Evolutionary conservation across 2,329 filamentous ascomycete genomes (phyloP).

Genomic region (Pyrenochaeta sp.): DNA sequence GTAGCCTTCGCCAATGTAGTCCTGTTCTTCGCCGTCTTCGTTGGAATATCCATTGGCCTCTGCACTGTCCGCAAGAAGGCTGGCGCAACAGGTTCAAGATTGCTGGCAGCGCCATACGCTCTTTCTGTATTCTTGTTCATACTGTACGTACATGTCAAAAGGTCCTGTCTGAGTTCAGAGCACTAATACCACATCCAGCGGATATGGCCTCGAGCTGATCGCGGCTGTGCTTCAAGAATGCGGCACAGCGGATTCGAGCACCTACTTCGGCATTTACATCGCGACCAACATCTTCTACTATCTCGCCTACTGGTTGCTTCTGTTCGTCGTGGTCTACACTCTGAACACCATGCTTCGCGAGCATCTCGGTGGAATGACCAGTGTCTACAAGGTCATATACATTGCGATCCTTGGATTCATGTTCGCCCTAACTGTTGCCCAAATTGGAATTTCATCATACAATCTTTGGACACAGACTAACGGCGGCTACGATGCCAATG

Average conservation of each 20-base stretch:
- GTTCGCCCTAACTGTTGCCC: constrained; percentile 19
- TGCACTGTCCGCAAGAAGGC: constrained; percentile 27
- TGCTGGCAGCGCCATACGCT: constrained; percentile 28
- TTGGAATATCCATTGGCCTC: constrained; percentile 22
- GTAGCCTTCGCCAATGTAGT: constrained; percentile 25
- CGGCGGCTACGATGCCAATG: not conserved
- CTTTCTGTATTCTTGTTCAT: constrained; percentile 16
- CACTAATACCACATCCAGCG: constrained; percentile 18
- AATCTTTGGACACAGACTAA: constrained; percentile 11
- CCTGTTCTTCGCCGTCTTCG: constrained; percentile 22
- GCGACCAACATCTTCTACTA: constrained; percentile 24
- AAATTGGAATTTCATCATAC: constrained; percentile 23
- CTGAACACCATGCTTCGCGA: constrained; percentile 35
- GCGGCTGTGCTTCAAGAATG: constrained; percentile 23
- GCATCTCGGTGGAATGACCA: constrained; percentile 17
- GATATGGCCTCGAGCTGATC: constrained; percentile 16
- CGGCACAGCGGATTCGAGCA: not conserved
- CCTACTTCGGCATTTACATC: constrained; percentile 19
- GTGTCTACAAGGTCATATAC: constrained; percentile 17
- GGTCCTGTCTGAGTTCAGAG: too few species aligned
- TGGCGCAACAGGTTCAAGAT: constrained; percentile 23
- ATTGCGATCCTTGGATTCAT: constrained; percentile 26
- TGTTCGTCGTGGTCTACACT: constrained; percentile 29
- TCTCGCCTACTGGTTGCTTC: constrained; percentile 29
- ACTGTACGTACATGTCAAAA: constrained; percentile 23